phyloP scores from a whole-genome alignment of 306 rosid species.

The Aeschynomene evenia region DNA sequence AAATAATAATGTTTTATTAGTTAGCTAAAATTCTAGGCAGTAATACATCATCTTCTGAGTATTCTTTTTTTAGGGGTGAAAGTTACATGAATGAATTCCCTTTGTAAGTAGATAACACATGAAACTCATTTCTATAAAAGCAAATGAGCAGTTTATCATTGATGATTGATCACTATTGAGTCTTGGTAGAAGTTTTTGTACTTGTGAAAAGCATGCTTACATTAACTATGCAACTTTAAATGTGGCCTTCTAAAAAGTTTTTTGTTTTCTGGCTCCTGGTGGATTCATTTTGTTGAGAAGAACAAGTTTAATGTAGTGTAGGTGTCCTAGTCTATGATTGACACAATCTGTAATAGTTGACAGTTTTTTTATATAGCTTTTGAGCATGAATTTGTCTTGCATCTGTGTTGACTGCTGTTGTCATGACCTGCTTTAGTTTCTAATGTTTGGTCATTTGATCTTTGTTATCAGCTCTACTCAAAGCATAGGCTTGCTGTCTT shows the following conservation, averaged over 20 bases:
- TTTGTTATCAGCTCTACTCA: conserved; percentile 61
- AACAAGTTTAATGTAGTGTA: not conserved
- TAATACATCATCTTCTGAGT: not conserved
- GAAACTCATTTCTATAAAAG: too few species aligned
- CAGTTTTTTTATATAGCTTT: not conserved
- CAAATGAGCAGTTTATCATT: not conserved
- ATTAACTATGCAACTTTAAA: not conserved
- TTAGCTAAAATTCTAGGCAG: not conserved
- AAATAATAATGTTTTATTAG: not conserved
- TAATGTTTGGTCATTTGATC: conserved; percentile 36
- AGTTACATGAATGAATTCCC: too few species aligned
- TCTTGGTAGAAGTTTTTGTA: conserved; percentile 1
- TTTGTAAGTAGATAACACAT: too few species aligned
- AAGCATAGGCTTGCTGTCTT: conserved; percentile 92
- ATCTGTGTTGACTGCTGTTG: not conserved
- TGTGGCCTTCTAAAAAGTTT: not conserved
- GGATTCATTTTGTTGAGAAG: not conserved
- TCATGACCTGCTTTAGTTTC: conserved; percentile 21
- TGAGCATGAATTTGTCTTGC: conserved; percentile 13
- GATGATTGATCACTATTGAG: not conserved
- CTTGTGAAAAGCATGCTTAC: not conserved
- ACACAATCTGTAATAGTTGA: too few species aligned
- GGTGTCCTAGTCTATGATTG: not conserved
- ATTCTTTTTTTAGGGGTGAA: too few species aligned
- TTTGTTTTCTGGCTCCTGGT: not conserved